Evolutionary conservation across 176 grass and related monocot genomes (phyloP).

Genomic region (Elaeis guineensis): DNA sequence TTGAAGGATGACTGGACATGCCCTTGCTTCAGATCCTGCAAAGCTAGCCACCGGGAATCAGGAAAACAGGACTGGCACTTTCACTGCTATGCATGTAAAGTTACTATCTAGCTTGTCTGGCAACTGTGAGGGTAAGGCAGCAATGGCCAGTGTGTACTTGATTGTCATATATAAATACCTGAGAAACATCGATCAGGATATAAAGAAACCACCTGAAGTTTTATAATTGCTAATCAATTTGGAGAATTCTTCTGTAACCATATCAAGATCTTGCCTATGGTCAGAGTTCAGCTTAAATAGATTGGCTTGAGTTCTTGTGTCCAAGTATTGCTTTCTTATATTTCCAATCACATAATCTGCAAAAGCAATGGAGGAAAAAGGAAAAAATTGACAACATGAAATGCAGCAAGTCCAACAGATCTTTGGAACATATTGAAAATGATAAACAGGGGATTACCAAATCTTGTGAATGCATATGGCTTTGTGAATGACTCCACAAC

Average conservation of each 20-base stretch:
- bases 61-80: neutral
- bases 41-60: too few relatives aligned
- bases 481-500: slow-evolving; percentile 9
- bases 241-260: slow-evolving; percentile 12
- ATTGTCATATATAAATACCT: neutral
- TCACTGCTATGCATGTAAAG: too few relatives aligned
- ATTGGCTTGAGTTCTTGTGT: slow-evolving; percentile 22
- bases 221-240: slow-evolving; percentile 3
- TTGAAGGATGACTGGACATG: neutral
- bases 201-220: slow-evolving; percentile 6
- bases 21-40: slow-evolving; percentile 9
- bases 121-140: too few relatives aligned
- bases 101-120: too few relatives aligned
- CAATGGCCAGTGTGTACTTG: neutral
- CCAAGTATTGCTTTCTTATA: slow-evolving; percentile 7
- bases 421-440: too few relatives aligned
- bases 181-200: neutral
- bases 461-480: slow-evolving; percentile 18
- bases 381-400: neutral
- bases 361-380: neutral
- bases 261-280: neutral
- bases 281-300: slow-evolving; percentile 18
- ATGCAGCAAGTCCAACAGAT: too few relatives aligned
- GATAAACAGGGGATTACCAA: neutral
- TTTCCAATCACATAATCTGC: slow-evolving; percentile 8